Percentiles rank a stretch among this genome's conserved stretches.
Conservation (phyloP, 169 alveolate genomes). For the Cryptosporidium sp. region DNA sequence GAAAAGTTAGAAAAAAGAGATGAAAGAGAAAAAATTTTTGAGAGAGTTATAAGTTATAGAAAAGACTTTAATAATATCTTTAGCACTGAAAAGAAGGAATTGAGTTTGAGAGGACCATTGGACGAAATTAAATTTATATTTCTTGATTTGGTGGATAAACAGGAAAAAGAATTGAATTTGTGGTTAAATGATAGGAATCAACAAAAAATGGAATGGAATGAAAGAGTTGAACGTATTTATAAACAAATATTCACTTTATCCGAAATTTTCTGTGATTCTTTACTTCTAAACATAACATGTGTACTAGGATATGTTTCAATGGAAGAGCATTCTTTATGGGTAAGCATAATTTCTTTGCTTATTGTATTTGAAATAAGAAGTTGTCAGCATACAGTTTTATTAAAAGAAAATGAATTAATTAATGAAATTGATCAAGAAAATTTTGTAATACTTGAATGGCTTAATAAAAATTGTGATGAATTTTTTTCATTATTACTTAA, state of each 20-base stretch:
- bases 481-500: slow-evolving; percentile 29
- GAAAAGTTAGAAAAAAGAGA: slow-evolving; percentile 1
- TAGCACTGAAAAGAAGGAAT: background rate
- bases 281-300: slow-evolving; percentile 30
- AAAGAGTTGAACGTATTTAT: slow-evolving; percentile 7
- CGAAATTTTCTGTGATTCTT: slow-evolving; percentile 21
- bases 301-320: slow-evolving; percentile 37
- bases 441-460: slow-evolving; percentile 42
- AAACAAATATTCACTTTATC: slow-evolving; percentile 7
- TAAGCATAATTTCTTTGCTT: slow-evolving; percentile 49
- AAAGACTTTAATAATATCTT: slow-evolving; percentile 1
- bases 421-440: slow-evolving; percentile 7
- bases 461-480: slow-evolving; percentile 23
- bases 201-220: background rate
- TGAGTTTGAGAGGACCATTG: background rate
- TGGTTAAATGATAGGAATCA: background rate
- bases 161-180: slow-evolving; percentile 35
- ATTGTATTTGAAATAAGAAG: slow-evolving; percentile 56
- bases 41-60: background rate
- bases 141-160: slow-evolving; percentile 15
- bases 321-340: slow-evolving; percentile 46
- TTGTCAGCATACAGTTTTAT: slow-evolving; percentile 25
- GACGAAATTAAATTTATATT: slow-evolving; percentile 10
- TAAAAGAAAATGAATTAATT: background rate
- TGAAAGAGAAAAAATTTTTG: slow-evolving; percentile 1